Base-by-base conservation (phyloP, 1,284 basidiomycete genomes). In the Chiua sp. region DNA sequence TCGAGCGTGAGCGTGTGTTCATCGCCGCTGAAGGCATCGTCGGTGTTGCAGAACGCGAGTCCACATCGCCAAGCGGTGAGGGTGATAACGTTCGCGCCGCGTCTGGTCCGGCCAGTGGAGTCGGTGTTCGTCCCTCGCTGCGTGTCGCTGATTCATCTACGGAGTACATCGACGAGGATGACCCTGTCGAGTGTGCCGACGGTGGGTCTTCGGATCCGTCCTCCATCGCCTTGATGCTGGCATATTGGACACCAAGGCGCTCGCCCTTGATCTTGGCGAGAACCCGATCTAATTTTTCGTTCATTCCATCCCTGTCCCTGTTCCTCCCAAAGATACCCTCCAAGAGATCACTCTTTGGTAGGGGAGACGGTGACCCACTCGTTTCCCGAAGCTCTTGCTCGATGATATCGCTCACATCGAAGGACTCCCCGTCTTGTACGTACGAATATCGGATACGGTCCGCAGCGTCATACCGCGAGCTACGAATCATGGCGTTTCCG, bases 391-490 rank as follows among this genome's bases (percentile, higher is more conserved):
- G 90, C 68, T 96, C 96, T 70, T 92, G 87, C 72, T 96, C 93
- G 42, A 98, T 86, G 59, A 98, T 91, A 62, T 95, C 89, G 68
- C 92, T 96, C 71, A 98, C 94, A 73, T 98, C 96, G 67, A 89
- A 91, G 4, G 90, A 91, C 75, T 93, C 92, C 12, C 94, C 94
- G 62, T 92, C 92, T 63, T 94, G 90, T 47, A 98, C 88, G 70
- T 95, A 98, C 32, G 94, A 97, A 72, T 98, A 98, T 1, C 95
- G 87, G 79, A 94, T 90, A 55, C 81, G 82, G 66, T 92, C 89
- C 47, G 85, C 85, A 8, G 78, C 74, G 23, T 91, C 86, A 59
- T 87, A 86, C 20, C 92, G 82, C 3, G 91, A 87, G 67, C 92
- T 95, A 28, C 96, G 90, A n/a, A 98, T 83, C 67, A 92, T 87